Base-by-base conservation (phyloP, 495 filamentous ascomycete species). In the Tuber umbilicatum region DNA sequence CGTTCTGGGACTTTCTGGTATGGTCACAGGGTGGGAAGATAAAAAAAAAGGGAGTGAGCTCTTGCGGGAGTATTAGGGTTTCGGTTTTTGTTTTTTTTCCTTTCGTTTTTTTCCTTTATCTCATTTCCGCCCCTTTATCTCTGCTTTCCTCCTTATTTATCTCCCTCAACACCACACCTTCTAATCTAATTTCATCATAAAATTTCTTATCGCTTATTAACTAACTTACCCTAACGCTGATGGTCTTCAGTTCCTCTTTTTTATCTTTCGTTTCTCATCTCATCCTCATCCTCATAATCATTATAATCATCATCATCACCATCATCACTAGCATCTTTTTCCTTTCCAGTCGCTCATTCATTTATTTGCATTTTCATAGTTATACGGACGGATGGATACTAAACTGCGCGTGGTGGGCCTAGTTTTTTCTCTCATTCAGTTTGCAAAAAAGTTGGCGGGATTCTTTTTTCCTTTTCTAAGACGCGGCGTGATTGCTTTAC, bases 31-130 rank as follows among this genome's bases (percentile, higher is more conserved):
- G 68, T 80, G 64, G 74, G 69, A 80, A 71, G 23, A 40, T 79
- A 79, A 75, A 79, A 73, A 73, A 70, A 76, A 79, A 76, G 69
- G 68, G 74, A 76, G 76, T 64, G 74, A 72, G 71, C 77, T 74
- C 72, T 80, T 80, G 78, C 72, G 76, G 78, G 78, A 77, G 74
- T 80, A 80, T 76, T 73, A 77, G 50, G 78, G 74, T 80, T 79
- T 80, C 75, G 73, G 38, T 68, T 78, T 79, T 68, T 78, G 19
- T 75, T 74, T 76, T 75, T 19, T 64, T 70, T 73, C 39, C 14
- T 78, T 45, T 73, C 68, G 27, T 64, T 64, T 64, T 9, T 35
- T 35, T 64, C 16, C 14, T 17, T 35, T 64, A 35, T 35, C 55
- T 35, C 27, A 64, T 35, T 31, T 64, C 55, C 55, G 4, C 55